Evolutionary conservation across 352 stramenopile genomes (phyloP).

Genomic region (Aphanomyces astaci): DNA sequence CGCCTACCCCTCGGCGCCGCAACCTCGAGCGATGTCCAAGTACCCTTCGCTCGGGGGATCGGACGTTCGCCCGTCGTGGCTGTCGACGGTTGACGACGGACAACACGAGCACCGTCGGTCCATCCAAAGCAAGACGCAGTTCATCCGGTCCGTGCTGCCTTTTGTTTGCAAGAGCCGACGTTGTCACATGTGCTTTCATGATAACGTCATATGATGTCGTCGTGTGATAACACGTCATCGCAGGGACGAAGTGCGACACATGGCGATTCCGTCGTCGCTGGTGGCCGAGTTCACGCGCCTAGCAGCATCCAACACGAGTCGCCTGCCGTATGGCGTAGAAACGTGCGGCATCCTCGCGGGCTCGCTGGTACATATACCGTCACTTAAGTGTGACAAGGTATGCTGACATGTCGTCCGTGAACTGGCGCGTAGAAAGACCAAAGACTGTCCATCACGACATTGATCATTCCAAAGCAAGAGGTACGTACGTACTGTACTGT

Average conservation of each 20-base stretch:
- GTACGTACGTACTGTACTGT: conserved; percentile 25
- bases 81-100: neutral
- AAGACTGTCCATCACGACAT: conserved; percentile 61
- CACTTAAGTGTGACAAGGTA: neutral
- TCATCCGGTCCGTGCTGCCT: neutral
- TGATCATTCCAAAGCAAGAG: conserved; percentile 85
- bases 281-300: conserved; percentile 72
- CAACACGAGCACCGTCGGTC: neutral
- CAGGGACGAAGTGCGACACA: conserved; percentile 31
- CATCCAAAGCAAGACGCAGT: neutral
- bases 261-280: conserved; percentile 66
- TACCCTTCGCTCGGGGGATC: neutral
- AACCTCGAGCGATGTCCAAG: too few relatives aligned
- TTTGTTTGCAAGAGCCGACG: too few relatives aligned
- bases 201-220: neutral
- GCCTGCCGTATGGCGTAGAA: conserved; percentile 74
- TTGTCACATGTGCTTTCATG: neutral
- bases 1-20: neutral
- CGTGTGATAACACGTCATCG: neutral
- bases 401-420: conserved; percentile 7
- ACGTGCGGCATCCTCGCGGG: conserved; percentile 86
- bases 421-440: conserved; percentile 36
- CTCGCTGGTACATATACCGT: conserved; percentile 38
- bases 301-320: conserved; percentile 69
- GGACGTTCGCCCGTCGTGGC: neutral